Percentiles rank a stretch among this genome's conserved stretches.
Evolutionary conservation across 2,329 filamentous ascomycete genomes (phyloP).

Genomic region (Mollisia scopiformis): DNA sequence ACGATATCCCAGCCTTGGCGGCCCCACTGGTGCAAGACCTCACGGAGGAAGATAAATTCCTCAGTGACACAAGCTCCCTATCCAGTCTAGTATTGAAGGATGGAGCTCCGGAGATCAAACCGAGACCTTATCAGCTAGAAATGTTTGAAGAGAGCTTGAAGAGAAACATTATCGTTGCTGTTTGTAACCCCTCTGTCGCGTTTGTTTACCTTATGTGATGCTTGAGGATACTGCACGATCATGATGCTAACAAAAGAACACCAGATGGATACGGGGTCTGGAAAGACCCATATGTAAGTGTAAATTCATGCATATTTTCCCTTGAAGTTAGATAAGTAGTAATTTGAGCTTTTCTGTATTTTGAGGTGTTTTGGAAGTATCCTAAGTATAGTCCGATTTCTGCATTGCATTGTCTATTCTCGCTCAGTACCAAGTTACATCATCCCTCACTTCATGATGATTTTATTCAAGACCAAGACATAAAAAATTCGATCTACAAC

Average conservation of each 20-base stretch:
- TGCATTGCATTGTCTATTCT: no score
- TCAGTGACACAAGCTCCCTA: constrained; percentile 9
- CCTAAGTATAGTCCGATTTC: no score
- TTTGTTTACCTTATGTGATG: not conserved
- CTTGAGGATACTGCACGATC: no score
- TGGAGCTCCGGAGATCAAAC: constrained; percentile 21
- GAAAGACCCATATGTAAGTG: constrained; percentile 76
- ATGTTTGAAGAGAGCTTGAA: constrained; percentile 73
- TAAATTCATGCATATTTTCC: not conserved
- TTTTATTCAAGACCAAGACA: no score
- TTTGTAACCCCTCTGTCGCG: constrained; percentile 38
- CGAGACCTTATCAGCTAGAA: constrained; percentile 66
- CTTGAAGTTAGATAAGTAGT: not conserved
- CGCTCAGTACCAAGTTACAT: no score
- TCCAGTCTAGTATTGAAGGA: constrained; percentile 4
- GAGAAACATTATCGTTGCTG: constrained; percentile 72
- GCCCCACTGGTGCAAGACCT: constrained; percentile 16
- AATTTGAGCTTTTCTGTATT: not conserved
- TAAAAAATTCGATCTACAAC: no score
- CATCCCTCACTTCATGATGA: no score
- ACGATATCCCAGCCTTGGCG: constrained; percentile 3
- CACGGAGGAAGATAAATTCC: constrained; percentile 10
- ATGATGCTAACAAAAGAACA: no score
- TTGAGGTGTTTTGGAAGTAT: no score
- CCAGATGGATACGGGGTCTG: constrained; percentile 82